Conservation (phyloP, 1,139 yeast genomes). For the Saccharomycopsis crataegensis region DNA sequence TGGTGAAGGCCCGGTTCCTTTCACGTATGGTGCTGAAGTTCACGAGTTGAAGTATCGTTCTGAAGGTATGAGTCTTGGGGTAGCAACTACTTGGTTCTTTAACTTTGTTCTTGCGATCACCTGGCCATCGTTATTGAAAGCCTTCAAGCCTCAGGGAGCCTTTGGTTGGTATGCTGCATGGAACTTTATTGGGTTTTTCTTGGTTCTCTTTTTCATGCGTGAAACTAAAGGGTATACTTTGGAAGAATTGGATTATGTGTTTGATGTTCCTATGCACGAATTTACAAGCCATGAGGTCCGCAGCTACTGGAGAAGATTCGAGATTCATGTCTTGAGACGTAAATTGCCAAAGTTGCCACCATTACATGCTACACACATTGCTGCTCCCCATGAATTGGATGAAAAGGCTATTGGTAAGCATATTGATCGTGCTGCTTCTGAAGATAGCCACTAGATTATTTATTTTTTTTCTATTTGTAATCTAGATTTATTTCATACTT, state of each 20-base stretch:
- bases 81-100: conserved; percentile 83
- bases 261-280: conserved; percentile 44
- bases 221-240: conserved; percentile 64
- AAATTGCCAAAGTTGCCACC: conserved; percentile 24
- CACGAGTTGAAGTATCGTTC: conserved; percentile 83
- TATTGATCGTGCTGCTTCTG: conserved; percentile 5
- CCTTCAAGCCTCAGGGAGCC: conserved; percentile 75
- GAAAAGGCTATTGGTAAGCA: conserved; percentile 18
- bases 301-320: conserved; percentile 37
- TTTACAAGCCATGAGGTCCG: conserved; percentile 52
- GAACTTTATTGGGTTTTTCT: conserved; percentile 68
- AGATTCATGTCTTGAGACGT: conserved; percentile 34
- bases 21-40: conserved; percentile 83
- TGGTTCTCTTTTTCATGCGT: conserved; percentile 60
- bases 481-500: not conserved
- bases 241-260: conserved; percentile 68
- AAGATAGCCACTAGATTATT: not conserved
- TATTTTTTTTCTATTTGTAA: not conserved
- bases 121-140: conserved; percentile 66
- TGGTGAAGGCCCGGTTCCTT: conserved; percentile 89
- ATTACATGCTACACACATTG: conserved; percentile 14
- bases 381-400: conserved; percentile 8
- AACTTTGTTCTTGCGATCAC: conserved; percentile 74
- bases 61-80: conserved; percentile 78
- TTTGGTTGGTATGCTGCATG: conserved; percentile 87